phyloP scores from a whole-genome alignment of 2,329 filamentous ascomycete genomes.

The Calonectria leucothoes region DNA sequence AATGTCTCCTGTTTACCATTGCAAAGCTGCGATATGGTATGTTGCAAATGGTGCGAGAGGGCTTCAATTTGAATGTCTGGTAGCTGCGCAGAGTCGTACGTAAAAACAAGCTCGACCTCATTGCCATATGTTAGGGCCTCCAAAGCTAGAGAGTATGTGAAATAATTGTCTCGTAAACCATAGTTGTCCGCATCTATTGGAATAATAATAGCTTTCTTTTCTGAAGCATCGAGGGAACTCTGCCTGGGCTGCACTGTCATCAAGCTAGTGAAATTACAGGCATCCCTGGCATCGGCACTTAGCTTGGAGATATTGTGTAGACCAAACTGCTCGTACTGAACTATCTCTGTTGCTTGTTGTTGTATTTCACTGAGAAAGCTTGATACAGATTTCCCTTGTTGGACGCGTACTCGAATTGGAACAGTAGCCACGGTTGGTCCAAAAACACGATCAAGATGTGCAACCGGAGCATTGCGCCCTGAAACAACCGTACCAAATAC shows the following conservation, averaged over 20 bases:
- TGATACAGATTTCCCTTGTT: slow-evolving; percentile 33
- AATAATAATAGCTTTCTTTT: neutral
- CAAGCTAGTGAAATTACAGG: slow-evolving; percentile 42
- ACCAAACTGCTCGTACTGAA: slow-evolving; percentile 34
- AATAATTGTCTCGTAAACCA: neutral
- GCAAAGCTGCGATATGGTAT: neutral
- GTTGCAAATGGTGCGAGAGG: neutral
- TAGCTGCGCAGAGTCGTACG: neutral
- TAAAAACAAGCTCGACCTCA: neutral
- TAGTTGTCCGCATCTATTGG: neutral
- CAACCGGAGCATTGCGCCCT: slow-evolving; percentile 46
- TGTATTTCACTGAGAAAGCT: slow-evolving; percentile 27
- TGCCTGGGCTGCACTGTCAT: slow-evolving; percentile 40
- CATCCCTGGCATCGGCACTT: slow-evolving; percentile 16
- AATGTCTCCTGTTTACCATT: neutral
- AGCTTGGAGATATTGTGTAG: slow-evolving; percentile 36
- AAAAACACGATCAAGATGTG: slow-evolving; percentile 30
- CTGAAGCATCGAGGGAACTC: neutral
- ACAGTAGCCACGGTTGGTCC: slow-evolving; percentile 54
- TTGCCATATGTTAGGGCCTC: neutral
- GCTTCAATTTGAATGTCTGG: neutral
- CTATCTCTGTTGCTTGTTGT: slow-evolving; percentile 25
- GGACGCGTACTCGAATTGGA: slow-evolving; percentile 51
- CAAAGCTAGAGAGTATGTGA: neutral
- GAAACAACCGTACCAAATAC: slow-evolving; percentile 57